Evolutionary conservation across 768 basidiomycete genomes (phyloP), one percentile per base, ranked within the genome.

Genomic region (Hemileccinum rubropunctum): DNA sequence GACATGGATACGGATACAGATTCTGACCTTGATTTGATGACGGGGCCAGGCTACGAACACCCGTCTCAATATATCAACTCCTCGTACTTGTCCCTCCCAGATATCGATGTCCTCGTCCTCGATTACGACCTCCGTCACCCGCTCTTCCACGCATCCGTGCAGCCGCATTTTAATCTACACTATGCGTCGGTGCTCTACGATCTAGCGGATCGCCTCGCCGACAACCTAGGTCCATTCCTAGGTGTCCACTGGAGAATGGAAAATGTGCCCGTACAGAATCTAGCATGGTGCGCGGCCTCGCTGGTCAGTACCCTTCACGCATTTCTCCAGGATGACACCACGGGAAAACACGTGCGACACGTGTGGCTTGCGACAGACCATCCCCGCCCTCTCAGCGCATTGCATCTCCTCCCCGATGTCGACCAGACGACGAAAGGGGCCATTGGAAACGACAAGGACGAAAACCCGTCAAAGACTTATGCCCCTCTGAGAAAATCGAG

Each of bases 171-270:
- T 26, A 41, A 47, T 23, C 68, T 81, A 30, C 64, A 71, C 34
- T 83, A 83, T 58, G 71, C 82, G 4, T 57, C 65, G 0, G 56
- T 38, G 1, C 74, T 83, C 45, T 63, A 69, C 34, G 62, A 65
- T 10, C 69, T 83, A 9, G 78, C 77, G 0, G 54, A 59, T 8
- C 57, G 54, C 28, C 59, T 82, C 39, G 57, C 67, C 0, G 59
- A 65, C 0, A 68, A 71, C 17, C 48, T 70, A 0, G 56, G 57
- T 1, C 71, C 76, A 0, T 83, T 77, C 60, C 57, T 77, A 3
- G 76, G 72, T 0, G 73, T 85, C 8, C 78, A 83, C 56, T 85
- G 80, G 82, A 67, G 77, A 18, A 79, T 79, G 72, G 80, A 83
- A 53, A 76, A 71, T 14, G 67, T 82, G 45, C 60, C 74, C 1